phyloP scores from a whole-genome alignment of 1,284 basidiomycete species.

The Trametes pubescens region DNA sequence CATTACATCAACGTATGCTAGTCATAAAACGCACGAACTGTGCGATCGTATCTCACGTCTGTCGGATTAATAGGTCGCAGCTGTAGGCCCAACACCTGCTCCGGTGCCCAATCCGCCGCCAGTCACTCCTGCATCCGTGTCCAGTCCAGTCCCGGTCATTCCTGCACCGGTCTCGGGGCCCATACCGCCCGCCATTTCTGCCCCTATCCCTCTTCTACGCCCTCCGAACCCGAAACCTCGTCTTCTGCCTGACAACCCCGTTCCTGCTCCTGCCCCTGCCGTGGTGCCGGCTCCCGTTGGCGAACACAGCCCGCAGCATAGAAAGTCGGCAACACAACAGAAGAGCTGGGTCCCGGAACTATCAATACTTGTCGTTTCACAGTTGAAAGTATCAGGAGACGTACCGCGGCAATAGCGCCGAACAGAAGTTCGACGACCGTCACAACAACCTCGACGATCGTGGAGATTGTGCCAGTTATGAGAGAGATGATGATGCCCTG shows the following conservation, averaged over 20 bases:
- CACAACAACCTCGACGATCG: background rate
- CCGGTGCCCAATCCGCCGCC: constrained; percentile 4
- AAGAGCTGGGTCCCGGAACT: background rate
- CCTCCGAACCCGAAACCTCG: constrained; percentile 5
- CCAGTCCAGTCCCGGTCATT: background rate
- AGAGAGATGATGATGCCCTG: constrained; percentile 4
- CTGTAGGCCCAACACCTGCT: constrained; percentile 9
- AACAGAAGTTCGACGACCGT: background rate
- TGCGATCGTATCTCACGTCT: background rate
- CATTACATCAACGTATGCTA: background rate
- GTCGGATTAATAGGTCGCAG: constrained; percentile 5
- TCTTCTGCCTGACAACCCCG: constrained; percentile 6
- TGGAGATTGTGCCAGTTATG: background rate
- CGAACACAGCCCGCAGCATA: constrained; percentile 12
- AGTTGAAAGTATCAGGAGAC: background rate
- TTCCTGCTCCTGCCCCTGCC: constrained; percentile 4
- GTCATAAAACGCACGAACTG: background rate
- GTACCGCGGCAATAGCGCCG: constrained; percentile 5
- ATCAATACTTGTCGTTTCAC: background rate
- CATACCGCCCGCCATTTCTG: background rate
- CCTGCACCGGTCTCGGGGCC: background rate
- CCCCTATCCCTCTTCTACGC: background rate
- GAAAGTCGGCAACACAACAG: constrained; percentile 5
- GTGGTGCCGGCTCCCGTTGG: constrained; percentile 8
- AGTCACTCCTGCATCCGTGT: background rate